Conservation (phyloP, 2,329 filamentous ascomycete genomes). For the Verticillium isaacii region DNA sequence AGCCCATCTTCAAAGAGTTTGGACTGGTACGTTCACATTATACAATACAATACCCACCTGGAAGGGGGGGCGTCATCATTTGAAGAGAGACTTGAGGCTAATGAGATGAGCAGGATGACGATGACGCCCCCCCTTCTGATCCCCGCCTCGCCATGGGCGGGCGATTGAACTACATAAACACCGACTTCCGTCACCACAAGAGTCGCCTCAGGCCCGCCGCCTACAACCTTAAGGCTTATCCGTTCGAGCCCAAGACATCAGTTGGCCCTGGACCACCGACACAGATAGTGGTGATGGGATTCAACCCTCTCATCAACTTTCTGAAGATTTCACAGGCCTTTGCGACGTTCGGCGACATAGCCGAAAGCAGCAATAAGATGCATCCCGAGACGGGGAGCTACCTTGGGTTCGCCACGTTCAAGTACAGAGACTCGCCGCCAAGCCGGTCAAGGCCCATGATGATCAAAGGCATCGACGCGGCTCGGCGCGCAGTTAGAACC, state of each 20-base stretch:
- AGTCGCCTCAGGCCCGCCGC: constrained; percentile 66
- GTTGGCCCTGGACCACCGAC: constrained; percentile 85
- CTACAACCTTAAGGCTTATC: constrained; percentile 77
- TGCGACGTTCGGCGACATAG: constrained; percentile 78
- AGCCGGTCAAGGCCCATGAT: constrained; percentile 45
- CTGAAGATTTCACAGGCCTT: constrained; percentile 73
- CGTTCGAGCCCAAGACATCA: constrained; percentile 77
- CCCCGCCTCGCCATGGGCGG: constrained; percentile 73
- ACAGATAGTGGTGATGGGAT: constrained; percentile 91
- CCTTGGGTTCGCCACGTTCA: constrained; percentile 87
- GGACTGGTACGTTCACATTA: constrained; percentile 56
- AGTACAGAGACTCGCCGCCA: constrained; percentile 70
- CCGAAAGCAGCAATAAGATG: constrained; percentile 87
- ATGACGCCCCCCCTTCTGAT: constrained; percentile 75
- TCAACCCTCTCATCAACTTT: constrained; percentile 83
- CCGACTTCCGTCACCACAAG: constrained; percentile 66
- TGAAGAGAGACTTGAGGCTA: constrained; percentile 51
- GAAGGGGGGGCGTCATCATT: constrained; percentile 59
- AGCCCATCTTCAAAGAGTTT: constrained; percentile 59
- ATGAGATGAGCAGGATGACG: constrained; percentile 59
- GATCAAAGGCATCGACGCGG: constrained; percentile 71
- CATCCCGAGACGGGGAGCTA: constrained; percentile 93
- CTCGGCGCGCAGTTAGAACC: constrained; percentile 71
- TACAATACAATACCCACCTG: constrained; percentile 29
- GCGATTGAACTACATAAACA: constrained; percentile 61